phyloP scores from a whole-genome alignment of 1,139 yeast genomes.

The Kurtzmaniella quercitrusa region DNA sequence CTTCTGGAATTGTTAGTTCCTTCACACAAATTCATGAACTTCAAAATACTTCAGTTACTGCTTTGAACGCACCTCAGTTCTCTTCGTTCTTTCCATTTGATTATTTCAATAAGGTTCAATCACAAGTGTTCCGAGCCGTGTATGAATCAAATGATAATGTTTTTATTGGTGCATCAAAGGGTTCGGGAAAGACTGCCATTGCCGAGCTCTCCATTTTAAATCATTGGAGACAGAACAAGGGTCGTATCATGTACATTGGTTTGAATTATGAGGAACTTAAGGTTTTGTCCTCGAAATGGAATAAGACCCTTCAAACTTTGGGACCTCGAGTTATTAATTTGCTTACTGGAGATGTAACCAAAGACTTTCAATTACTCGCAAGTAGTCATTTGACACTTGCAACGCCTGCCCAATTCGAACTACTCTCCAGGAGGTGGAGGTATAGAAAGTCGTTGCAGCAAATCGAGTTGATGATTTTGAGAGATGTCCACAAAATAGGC shows the following conservation, averaged over 20 bases:
- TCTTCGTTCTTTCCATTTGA: conserved; percentile 28
- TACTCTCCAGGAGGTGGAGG: conserved; percentile 76
- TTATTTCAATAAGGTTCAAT: conserved; percentile 66
- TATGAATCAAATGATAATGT: conserved; percentile 57
- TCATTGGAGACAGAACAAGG: conserved; percentile 61
- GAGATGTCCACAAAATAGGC: conserved; percentile 73
- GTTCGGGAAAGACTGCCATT: conserved; percentile 68
- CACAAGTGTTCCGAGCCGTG: conserved; percentile 61
- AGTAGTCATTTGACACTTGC: conserved; percentile 65
- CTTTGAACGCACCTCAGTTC: conserved; percentile 47
- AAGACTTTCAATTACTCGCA: conserved; percentile 54
- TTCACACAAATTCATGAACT: conserved; percentile 53
- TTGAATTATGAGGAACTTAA: conserved; percentile 60
- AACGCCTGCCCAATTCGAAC: conserved; percentile 77
- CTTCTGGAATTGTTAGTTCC: conserved; percentile 60
- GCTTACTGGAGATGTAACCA: conserved; percentile 58
- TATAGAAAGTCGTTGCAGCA: conserved; percentile 65
- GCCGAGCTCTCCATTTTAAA: conserved; percentile 72
- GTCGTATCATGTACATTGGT: conserved; percentile 61
- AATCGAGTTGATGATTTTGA: conserved; percentile 66
- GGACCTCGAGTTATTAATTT: conserved; percentile 48
- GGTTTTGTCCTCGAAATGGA: conserved; percentile 47
- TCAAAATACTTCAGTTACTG: conserved; percentile 45
- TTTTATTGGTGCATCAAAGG: conserved; percentile 70
- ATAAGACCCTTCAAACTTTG: conserved; percentile 35